These are phyloP conservation scores for Babesia caballi DNA, from an alignment of 169 alveolate species.

Conservation along the genomic window DNA sequence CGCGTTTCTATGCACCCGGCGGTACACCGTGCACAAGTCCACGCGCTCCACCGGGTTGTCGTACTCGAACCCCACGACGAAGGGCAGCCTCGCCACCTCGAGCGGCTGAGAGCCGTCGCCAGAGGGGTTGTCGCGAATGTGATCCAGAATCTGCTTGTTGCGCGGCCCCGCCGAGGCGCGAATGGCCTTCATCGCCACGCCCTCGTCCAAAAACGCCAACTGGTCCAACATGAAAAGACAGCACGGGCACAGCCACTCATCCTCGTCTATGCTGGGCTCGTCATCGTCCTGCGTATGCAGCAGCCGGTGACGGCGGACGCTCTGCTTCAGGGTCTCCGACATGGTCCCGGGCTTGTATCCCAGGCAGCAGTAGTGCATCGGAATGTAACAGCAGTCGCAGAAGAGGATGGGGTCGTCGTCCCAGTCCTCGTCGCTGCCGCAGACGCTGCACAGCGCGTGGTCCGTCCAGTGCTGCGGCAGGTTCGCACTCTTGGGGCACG, in stretches of 20 bases:
- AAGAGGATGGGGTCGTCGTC: constrained; percentile 79
- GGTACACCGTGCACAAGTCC: constrained; percentile 37
- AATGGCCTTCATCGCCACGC: constrained; percentile 64
- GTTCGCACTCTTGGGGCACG: constrained; percentile 62
- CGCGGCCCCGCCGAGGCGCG: constrained; percentile 71
- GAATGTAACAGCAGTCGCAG: constrained; percentile 79
- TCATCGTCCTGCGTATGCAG: constrained; percentile 52
- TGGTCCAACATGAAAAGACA: constrained; percentile 72
- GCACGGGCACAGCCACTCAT: constrained; percentile 77
- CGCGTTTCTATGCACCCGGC: too few species aligned
- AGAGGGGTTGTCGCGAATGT: constrained; percentile 32
- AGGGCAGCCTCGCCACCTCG: constrained; percentile 29
- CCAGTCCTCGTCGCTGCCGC: constrained; percentile 80
- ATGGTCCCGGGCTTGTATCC: constrained; percentile 63
- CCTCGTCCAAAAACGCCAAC: constrained; percentile 66
- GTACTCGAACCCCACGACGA: constrained; percentile 50
- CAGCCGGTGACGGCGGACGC: constrained; percentile 38
- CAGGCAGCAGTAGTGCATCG: constrained; percentile 75
- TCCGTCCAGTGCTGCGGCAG: constrained; percentile 79
- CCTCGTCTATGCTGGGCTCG: constrained; percentile 66
- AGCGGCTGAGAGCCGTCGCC: constrained; percentile 13
- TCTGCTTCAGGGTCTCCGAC: constrained; percentile 44
- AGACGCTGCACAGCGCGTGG: constrained; percentile 75
- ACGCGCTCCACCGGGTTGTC: constrained; percentile 63
- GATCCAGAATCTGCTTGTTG: constrained; percentile 62